phyloP scores from a whole-genome alignment of 441 rosid species.

The Brassica hybrid region DNA sequence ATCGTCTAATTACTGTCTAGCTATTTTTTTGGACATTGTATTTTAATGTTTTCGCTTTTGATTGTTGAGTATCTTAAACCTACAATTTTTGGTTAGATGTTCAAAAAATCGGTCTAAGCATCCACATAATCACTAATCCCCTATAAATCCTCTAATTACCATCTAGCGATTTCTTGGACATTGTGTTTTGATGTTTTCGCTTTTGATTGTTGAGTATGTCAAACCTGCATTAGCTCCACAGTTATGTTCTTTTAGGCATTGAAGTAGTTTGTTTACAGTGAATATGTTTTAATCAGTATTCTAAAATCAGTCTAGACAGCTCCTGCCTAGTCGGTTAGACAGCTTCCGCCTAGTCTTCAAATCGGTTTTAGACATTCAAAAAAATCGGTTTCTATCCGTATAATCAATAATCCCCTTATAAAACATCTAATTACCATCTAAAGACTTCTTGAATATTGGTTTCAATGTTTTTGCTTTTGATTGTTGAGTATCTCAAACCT shows the following conservation, averaged over 20 bases:
- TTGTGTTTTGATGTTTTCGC: not conserved
- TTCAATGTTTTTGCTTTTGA: not conserved
- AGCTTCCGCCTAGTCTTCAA: too few species aligned
- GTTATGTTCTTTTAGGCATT: not conserved
- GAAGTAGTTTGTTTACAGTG: not conserved
- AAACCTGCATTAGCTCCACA: not conserved
- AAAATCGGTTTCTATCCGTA: not conserved
- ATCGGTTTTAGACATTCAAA: too few species aligned
- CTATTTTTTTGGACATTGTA: not conserved
- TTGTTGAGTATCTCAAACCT: constrained; percentile 47
- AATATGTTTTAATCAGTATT: not conserved
- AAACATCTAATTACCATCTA: not conserved
- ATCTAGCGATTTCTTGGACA: not conserved
- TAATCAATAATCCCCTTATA: not conserved
- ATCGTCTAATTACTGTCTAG: not conserved
- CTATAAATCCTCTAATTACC: not conserved
- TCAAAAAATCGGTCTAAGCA: too few species aligned
- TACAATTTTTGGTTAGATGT: too few species aligned
- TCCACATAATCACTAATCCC: not conserved
- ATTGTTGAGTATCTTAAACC: constrained; percentile 5
- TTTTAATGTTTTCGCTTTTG: not conserved
- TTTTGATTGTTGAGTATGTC: not conserved
- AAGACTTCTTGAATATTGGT: not conserved
- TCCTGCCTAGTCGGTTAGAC: too few species aligned
- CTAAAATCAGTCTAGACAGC: not conserved